Base-by-base conservation (phyloP, 2,329 filamentous ascomycete genomes). In the Botrytis byssoidea region DNA sequence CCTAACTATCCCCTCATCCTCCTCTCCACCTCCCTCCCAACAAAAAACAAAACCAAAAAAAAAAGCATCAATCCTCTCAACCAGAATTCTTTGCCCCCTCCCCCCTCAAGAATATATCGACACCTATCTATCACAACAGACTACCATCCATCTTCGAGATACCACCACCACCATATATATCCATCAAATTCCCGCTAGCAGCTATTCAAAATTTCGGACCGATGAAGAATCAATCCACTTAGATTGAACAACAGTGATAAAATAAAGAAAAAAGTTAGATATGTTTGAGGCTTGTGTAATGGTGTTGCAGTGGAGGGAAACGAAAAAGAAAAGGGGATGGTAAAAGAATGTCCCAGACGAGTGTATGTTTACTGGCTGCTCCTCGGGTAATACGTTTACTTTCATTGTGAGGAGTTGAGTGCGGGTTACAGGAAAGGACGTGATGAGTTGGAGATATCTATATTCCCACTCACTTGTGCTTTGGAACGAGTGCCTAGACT, bases 251-350 rank as follows among this genome's bases (percentile, higher is more conserved):
- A 51, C 0, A n/a, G 22, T 4, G 4, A n/a, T 6, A 12, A 14
- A 12, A n/a, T 6, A 12, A 14, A 12, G 10, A 1, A 25, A 10
- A 14, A 1, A n/a, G 0, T 2, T n/a, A 14, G 25, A 55, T 55
- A 29, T 55, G 12, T n/a, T 5, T 16, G 25, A n/a, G 51, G 14
- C 2, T 55, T 29, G 51, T 8, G 14, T 29, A 14, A 29, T 16
- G 2, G 51, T 29, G n/a, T 55, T 29, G 51, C 14, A 51, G 44
- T 22, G 8, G 44, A 16, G 12, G 25, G 14, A 40, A 40, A 37
- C 8, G 37, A 37, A 37, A 37, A 40, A 40, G 37, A 40, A 40
- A 40, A 16, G 40, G 14, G 51, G 5, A 8, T 16, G 16, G 14
- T 29, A 10, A 1, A 5, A 20, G 16, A 32, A 22, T 1, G n/a